Base-by-base conservation (phyloP, 768 basidiomycete species). In the Lactarius vividus region DNA sequence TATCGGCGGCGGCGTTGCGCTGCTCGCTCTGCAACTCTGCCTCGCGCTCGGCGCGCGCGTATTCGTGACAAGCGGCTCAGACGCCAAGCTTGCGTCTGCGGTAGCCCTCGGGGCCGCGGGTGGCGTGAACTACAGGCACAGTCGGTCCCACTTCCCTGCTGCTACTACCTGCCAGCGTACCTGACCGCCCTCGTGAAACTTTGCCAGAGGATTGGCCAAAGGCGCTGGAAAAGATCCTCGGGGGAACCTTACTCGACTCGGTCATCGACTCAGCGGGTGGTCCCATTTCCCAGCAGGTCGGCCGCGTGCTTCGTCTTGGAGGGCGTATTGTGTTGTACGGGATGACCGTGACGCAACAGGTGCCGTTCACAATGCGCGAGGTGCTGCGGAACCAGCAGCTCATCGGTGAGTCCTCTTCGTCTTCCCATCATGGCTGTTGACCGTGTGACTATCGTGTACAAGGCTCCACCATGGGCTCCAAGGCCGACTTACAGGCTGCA, bases 401-500 rank as follows among this genome's bases (percentile, higher is more conserved):
- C 46, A 79, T 91, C 37, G 92, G 92, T 91, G 52, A 52, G 81
- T 74, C 18, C 23, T 57, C 40, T 26, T 35, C 52, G 33, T 31
- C 57, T 44, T 52, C 26, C 23, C 26, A 26, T 13, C 49, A 26
- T 6, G 23, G 29, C 28, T 60, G 9, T 44, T 58, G 29, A n/a
- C 15, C 18, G 15, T 28, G 15, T 13, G 39, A 63, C 33, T 63
- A 28, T 62, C 4, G 58, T 16, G 18, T 44, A 49, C 59, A 64
- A 92, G 92, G 91, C 40, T 90, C 90, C 1, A 92, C 88, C 31
- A 92, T 94, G 91, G 92, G 91, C 20, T 92, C 91, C 9, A 84
- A 81, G 70, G 80, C 84, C 62, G 92, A 94, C 76, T 80, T 94
- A 64, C 74, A 81, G 60, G 85, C 86, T 37, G 91, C 91, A 26